Percentiles rank a stretch among this genome's conserved stretches.
These are phyloP conservation scores for Chalaropsis thielavioides DNA, from an alignment of 2,329 filamentous ascomycete genomes.

Conservation along the genomic window DNA sequence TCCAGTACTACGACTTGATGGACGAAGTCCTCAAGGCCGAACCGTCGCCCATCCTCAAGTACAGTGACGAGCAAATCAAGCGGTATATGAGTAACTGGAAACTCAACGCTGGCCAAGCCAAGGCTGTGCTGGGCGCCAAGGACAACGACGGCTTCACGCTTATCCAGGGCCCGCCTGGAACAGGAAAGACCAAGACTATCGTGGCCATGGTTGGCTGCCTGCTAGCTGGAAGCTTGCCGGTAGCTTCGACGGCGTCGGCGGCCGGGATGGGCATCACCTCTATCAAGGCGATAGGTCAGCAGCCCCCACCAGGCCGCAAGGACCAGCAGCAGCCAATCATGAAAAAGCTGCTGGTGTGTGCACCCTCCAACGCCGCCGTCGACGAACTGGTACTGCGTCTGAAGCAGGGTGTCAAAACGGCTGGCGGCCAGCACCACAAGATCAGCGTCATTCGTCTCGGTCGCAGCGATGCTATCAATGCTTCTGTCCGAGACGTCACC, in stretches of 20 bases:
- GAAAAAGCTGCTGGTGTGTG: slow-evolving; percentile 90
- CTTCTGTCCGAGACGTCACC: slow-evolving; percentile 77
- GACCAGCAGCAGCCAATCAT: slow-evolving; percentile 8
- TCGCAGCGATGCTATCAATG: slow-evolving; percentile 82
- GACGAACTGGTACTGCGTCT: slow-evolving; percentile 90
- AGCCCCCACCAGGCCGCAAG: neutral
- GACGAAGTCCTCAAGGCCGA: slow-evolving; percentile 81
- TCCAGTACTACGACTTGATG: slow-evolving; percentile 93
- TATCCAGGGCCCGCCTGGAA: slow-evolving; percentile 89
- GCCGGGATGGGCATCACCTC: neutral
- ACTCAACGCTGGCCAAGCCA: slow-evolving; percentile 78
- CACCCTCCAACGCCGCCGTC: slow-evolving; percentile 96
- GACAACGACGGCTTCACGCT: slow-evolving; percentile 96
- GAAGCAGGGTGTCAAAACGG: slow-evolving; percentile 71
- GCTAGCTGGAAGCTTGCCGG: slow-evolving; percentile 42
- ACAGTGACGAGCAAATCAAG: slow-evolving; percentile 57
- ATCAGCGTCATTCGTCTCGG: slow-evolving; percentile 83
- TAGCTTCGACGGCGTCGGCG: slow-evolving; percentile 21
- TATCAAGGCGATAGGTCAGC: slow-evolving; percentile 9
- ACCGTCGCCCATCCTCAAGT: slow-evolving; percentile 75
- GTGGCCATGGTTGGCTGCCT: slow-evolving; percentile 88
- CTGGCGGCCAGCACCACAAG: slow-evolving; percentile 55
- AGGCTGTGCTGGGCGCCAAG: slow-evolving; percentile 77
- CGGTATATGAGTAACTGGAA: slow-evolving; percentile 61
- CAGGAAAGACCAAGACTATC: slow-evolving; percentile 97